Evolutionary conservation across 768 basidiomycete genomes (phyloP), one percentile per base, ranked within the genome.

Genomic region (Jaapia argillacea): DNA sequence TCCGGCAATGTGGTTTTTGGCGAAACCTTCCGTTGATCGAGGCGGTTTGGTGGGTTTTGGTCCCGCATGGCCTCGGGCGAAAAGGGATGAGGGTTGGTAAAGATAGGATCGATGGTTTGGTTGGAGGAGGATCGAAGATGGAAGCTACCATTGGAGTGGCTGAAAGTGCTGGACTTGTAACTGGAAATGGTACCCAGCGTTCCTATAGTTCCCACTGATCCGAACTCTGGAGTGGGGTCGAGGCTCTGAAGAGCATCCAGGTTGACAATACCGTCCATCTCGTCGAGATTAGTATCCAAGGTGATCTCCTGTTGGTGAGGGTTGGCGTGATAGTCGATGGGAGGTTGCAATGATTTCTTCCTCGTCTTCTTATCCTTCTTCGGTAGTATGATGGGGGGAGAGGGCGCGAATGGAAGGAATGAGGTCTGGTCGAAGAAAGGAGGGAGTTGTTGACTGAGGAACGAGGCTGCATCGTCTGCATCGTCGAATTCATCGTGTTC

Each of bases 211-310:
- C n/a, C 72, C 69, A 37, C 67, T 63, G 3, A 69, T n/a, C 68
- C 1, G 72, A 64, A 27, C 45, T 53, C 48, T 61, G 63, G 40
- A 49, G 51, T 45, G 28, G 41, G 42, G 22, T 40, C 44, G 23
- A 6, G 49, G 42, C n/a, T n/a, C n/a, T 22, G 5, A 47, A 47
- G 18, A 53, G 39, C 42, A 14, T 54, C 61, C 1, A 65, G 61
- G 58, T 90, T 69, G 48, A 94, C 65, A 54, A 96, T 90, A 4
- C 84, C 92, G 28, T 85, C 81, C 74, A 96, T 90, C 41, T 75
- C 63, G 6, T 81, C 73, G 36, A 88, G 58, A 56, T 90, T 75
- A 16, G 75, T 75, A 58, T 87, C 83, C 35, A 85, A 71, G 20
- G 59, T 63, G 45, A 76, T 67, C 26, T 66, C 61, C 12, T 57